A percentile compares a stretch with the other conserved stretches of the same genome.
These are phyloP conservation scores for Xylaria sp. DNA, from an alignment of 2,329 filamentous ascomycete species.

Conservation along the genomic window DNA sequence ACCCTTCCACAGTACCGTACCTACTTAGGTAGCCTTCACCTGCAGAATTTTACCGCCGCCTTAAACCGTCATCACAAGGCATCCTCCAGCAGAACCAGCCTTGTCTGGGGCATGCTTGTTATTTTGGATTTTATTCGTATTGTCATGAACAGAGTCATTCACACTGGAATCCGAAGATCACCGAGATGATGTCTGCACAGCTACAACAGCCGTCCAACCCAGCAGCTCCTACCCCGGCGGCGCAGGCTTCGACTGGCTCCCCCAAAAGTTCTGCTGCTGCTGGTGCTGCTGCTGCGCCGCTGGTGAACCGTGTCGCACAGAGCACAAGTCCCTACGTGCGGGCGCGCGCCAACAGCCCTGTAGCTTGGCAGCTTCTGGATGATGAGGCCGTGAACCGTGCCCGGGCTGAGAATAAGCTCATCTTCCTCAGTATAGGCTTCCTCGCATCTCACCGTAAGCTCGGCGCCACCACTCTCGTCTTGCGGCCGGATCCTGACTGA, in stretches of 20 bases:
- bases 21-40: neutral
- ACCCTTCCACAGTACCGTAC: neutral
- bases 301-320: constrained; percentile 53
- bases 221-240: constrained; percentile 3
- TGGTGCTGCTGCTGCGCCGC: constrained; percentile 36
- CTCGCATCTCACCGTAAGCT: constrained; percentile 90
- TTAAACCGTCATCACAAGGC: neutral
- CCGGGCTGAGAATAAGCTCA: constrained; percentile 82
- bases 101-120: constrained; percentile 6
- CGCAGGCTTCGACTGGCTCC: neutral
- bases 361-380: constrained; percentile 92
- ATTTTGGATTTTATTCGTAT: neutral
- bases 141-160: constrained; percentile 28
- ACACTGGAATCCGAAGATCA: constrained; percentile 5
- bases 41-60: neutral
- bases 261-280: neutral
- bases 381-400: constrained; percentile 81
- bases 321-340: constrained; percentile 70
- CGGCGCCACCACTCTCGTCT: neutral
- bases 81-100: neutral
- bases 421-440: constrained; percentile 96
- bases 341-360: constrained; percentile 81
- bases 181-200: constrained; percentile 41
- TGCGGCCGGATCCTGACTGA: constrained; percentile 26
- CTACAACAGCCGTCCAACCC: constrained; percentile 35